Evolutionary conservation across 768 basidiomycete species (phyloP), one percentile per base, ranked within the genome.

Genomic region (Xerocomus brunneocitrinus): DNA sequence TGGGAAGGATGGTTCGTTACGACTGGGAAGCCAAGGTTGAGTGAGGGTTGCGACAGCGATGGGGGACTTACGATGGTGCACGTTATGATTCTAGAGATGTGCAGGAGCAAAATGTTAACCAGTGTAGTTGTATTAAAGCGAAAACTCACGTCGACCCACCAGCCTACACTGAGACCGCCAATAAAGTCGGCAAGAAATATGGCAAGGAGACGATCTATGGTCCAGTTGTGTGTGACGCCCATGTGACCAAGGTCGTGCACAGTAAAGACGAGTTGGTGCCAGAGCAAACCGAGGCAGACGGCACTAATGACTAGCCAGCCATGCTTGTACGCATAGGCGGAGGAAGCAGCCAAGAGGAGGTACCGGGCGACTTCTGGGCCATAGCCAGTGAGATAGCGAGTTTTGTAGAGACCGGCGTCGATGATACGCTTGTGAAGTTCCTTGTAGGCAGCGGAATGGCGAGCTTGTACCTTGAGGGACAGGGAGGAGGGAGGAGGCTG

Each of bases 1-100:
- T 99, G 97, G 43, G 94, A 87, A 5, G 93, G 94, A 59, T 98
- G 92, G 65, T 98, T 98, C n/a, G 95, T 89, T 49, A 98, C 91
- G 48, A 98, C 94, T 97, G 60, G 3, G 42, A 35, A 31, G 49
- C 9, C 47, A 52, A 52, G 52, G 43, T 55, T 55, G 22, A 50
- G 38, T 19, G 50, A 30, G 36, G 30, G 19, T 31, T 53, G 44
- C 32, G n/a, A 51, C 5, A 35, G 14, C 49, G 41, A 41, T 39
- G 28, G 24, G 48, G 19, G 34, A 80, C 94, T 76, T 66, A 93
- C 93, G 76, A 72, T 98, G 95, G 74, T 98, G 95, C 44, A 95
- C 84, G 62, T 98, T 97, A 67, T 99, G 97, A 66, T 89, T 91
- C 89, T 91, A 58, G 32, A 47, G 10, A 30, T 24, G 45, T 25